Conservation (phyloP, 148 eudicot genomes). For the Talinum fruticosum region DNA sequence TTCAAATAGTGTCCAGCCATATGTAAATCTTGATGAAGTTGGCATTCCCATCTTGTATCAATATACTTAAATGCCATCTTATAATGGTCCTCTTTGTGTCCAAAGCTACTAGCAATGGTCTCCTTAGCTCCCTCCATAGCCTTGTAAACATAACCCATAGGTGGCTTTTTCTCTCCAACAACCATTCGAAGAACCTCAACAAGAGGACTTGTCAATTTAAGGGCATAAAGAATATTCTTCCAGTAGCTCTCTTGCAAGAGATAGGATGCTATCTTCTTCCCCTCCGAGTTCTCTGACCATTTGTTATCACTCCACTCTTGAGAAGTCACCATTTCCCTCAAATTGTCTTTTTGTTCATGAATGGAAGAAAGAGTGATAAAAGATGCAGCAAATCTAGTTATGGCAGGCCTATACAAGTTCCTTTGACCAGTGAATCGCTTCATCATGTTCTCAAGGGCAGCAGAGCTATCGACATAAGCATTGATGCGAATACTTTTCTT, state of each 20-base stretch:
- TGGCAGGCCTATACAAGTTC: neutral
- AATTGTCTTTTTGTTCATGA: too few relatives aligned
- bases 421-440: neutral
- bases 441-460: neutral
- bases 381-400: neutral
- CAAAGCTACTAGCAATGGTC: slow-evolving; percentile 3
- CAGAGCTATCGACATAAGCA: neutral
- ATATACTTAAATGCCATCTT: slow-evolving; percentile 13
- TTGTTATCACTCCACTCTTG: too few relatives aligned
- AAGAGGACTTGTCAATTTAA: slow-evolving; percentile 22
- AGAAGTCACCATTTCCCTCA: too few relatives aligned
- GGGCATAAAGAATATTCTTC: neutral
- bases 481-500: too few relatives aligned
- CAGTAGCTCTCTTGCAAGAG: neutral
- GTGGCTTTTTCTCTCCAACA: slow-evolving; percentile 8
- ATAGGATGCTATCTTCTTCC: neutral
- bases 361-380: too few relatives aligned
- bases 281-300: too few relatives aligned
- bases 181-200: slow-evolving; percentile 21
- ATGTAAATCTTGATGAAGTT: slow-evolving; percentile 29
- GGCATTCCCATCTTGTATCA: slow-evolving; percentile 30
- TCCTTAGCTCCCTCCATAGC: slow-evolving; percentile 6
- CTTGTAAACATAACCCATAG: neutral
- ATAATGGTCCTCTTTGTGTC: slow-evolving; percentile 12
- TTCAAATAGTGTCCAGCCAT: slow-evolving; percentile 16